Conservation (phyloP, 768 basidiomycete species). For the Antrodiella citrinella region DNA sequence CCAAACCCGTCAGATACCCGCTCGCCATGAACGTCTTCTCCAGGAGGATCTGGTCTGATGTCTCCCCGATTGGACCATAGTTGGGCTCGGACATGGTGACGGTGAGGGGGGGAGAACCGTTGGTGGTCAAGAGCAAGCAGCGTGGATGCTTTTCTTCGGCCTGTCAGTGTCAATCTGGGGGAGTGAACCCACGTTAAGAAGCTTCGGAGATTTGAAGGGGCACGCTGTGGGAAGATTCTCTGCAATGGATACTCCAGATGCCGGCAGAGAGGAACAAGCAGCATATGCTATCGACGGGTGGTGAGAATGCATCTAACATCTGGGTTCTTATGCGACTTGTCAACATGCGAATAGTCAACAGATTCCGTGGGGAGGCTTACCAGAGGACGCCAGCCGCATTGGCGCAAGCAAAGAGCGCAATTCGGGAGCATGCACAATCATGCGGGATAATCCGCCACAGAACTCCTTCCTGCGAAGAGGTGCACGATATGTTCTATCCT, state of each 20-base stretch:
- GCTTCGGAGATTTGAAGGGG: not conserved
- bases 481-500: no score
- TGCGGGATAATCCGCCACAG: no score
- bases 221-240: not conserved
- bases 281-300: not conserved
- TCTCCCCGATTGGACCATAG: not conserved
- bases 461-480: no score
- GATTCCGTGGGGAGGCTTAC: not conserved
- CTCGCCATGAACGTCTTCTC: not conserved
- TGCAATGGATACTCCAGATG: not conserved
- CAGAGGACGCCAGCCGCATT: no score
- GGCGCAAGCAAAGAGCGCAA: no score
- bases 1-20: not conserved
- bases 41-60: not conserved
- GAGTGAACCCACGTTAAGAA: not conserved
- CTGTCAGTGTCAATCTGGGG: not conserved
- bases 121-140: not conserved
- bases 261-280: not conserved
- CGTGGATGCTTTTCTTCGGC: not conserved
- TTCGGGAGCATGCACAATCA: no score
- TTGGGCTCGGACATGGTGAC: not conserved
- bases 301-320: not conserved
- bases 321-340: no score
- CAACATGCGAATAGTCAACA: no score
- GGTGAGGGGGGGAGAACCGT: not conserved